These are phyloP conservation scores for Phialemonium atrogriseum DNA, from an alignment of 2,329 filamentous ascomycete genomes.

Conservation along the genomic window DNA sequence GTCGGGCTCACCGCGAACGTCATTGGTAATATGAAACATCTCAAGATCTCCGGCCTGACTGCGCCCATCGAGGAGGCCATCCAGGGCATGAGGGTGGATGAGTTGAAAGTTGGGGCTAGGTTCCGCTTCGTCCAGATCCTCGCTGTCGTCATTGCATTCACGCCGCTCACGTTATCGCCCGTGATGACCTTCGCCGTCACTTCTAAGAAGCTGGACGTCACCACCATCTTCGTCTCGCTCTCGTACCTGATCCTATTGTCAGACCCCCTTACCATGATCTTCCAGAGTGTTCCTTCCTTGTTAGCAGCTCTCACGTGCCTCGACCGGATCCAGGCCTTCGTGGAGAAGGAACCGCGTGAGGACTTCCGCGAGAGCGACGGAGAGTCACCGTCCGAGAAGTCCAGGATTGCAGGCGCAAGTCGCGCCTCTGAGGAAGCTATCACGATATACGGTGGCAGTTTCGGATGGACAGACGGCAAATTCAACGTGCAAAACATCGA, in stretches of 20 bases:
- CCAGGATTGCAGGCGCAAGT: background rate
- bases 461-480: slow-evolving; percentile 25
- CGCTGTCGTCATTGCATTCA: slow-evolving; percentile 20
- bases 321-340: slow-evolving; percentile 26
- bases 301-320: slow-evolving; percentile 24
- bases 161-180: slow-evolving; percentile 27
- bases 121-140: slow-evolving; percentile 17
- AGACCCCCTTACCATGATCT: slow-evolving; percentile 19
- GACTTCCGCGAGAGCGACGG: slow-evolving; percentile 16
- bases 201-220: slow-evolving; percentile 12
- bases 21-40: slow-evolving; percentile 18
- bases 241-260: slow-evolving; percentile 26
- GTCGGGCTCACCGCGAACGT: slow-evolving; percentile 10
- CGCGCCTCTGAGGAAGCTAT: slow-evolving; percentile 2
- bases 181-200: slow-evolving; percentile 22
- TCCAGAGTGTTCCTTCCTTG: slow-evolving; percentile 23
- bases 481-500: slow-evolving; percentile 21
- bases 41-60: slow-evolving; percentile 22
- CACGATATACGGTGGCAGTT: slow-evolving; percentile 14
- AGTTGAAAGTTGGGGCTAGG: slow-evolving; percentile 13
- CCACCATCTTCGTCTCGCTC: slow-evolving; percentile 21
- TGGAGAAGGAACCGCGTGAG: slow-evolving; percentile 19
- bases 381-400: background rate
- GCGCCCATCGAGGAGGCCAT: slow-evolving; percentile 15
- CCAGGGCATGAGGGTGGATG: slow-evolving; percentile 14